Evolutionary conservation across 164 flowering plant species (phyloP).

Genomic region (Kalanchoe fedtschenkoi): DNA sequence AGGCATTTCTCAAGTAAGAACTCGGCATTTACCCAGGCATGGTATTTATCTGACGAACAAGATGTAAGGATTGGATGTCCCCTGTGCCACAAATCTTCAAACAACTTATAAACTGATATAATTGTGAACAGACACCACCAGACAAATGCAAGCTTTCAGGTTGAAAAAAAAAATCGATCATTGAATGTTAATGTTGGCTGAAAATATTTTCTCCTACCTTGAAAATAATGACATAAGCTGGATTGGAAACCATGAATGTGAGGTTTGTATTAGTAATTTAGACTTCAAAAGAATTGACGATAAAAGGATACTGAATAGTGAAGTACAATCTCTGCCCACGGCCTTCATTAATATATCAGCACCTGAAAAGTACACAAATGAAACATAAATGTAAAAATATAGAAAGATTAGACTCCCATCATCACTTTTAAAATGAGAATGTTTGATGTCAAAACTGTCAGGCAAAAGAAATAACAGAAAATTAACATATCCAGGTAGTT

Average conservation of each 20-base stretch:
- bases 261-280: background rate
- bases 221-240: no score
- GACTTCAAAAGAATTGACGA: background rate
- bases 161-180: no score
- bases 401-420: background rate
- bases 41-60: slow-evolving; percentile 61
- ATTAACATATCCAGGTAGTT: no score
- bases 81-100: no score
- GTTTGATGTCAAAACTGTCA: no score
- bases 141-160: no score
- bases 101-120: no score
- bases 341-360: slow-evolving; percentile 87
- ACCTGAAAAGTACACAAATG: slow-evolving; percentile 28
- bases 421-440: no score
- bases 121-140: no score
- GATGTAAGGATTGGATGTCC: slow-evolving; percentile 22
- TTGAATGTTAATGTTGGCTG: no score
- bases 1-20: slow-evolving; percentile 87
- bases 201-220: no score
- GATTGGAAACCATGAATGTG: background rate
- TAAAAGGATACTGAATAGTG: slow-evolving; percentile 91
- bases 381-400: background rate
- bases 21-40: slow-evolving; percentile 97
- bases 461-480: no score
- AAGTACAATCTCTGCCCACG: slow-evolving; percentile 89